These are phyloP conservation scores for Monosporozyma aerobia DNA, from an alignment of 805 yeast genomes.

Conservation along the genomic window DNA sequence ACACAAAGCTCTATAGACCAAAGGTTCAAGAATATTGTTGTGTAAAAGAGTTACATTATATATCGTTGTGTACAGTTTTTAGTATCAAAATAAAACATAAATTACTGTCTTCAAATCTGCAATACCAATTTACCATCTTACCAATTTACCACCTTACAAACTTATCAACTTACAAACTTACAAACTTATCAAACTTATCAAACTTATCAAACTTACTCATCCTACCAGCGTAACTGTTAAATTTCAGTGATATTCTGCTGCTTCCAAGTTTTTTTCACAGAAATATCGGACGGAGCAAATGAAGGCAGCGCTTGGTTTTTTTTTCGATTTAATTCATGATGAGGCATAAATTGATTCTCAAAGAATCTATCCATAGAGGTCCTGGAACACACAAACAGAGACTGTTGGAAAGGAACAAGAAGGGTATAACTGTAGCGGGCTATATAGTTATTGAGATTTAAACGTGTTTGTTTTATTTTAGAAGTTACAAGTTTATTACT, in stretches of 20 bases:
- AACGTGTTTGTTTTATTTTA: background rate
- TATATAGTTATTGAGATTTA: background rate
- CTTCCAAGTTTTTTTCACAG: background rate
- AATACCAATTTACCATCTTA: too few relatives aligned
- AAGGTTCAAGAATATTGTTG: slow-evolving; percentile 48
- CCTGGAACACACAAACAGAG: background rate
- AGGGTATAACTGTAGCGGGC: background rate
- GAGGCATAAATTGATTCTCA: background rate
- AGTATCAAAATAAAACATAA: background rate
- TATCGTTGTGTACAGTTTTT: background rate
- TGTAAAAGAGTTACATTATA: slow-evolving; percentile 5
- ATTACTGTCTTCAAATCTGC: too few relatives aligned
- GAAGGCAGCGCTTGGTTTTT: background rate
- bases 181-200: too few relatives aligned
- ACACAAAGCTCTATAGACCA: slow-evolving; percentile 64
- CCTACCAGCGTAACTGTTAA: too few relatives aligned
- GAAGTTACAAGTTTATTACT: background rate
- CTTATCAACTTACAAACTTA: too few relatives aligned
- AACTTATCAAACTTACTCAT: too few relatives aligned
- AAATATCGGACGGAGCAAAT: background rate
- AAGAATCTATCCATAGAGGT: background rate
- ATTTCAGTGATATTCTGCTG: background rate
- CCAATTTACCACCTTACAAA: too few relatives aligned
- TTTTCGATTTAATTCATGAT: background rate
- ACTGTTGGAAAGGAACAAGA: background rate